These are phyloP conservation scores for Areca catechu DNA, from an alignment of 176 grass and related monocot species.

Conservation along the genomic window DNA sequence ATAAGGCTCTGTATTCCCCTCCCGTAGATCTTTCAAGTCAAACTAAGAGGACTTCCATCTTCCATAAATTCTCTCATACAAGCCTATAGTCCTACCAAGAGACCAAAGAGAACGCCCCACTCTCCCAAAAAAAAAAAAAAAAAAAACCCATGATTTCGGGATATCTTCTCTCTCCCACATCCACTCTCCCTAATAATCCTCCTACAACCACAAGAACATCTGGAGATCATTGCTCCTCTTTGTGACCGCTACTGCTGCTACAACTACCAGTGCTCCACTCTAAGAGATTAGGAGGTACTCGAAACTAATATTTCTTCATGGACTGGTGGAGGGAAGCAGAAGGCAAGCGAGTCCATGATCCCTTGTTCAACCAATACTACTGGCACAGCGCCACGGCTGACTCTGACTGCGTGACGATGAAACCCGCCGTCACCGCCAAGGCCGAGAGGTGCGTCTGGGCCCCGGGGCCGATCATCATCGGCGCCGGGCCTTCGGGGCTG, in stretches of 20 bases:
- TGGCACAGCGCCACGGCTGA: too few relatives aligned
- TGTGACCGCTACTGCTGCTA: too few relatives aligned
- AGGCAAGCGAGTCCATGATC: conserved; percentile 5
- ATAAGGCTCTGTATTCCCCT: too few relatives aligned
- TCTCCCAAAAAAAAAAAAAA: background rate
- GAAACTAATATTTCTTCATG: background rate
- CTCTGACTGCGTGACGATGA: too few relatives aligned
- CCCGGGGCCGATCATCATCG: conserved; percentile 6
- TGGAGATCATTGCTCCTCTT: too few relatives aligned
- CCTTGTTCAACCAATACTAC: background rate
- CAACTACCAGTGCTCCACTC: too few relatives aligned
- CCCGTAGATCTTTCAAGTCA: background rate
- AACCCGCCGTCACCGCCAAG: background rate
- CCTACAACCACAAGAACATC: too few relatives aligned
- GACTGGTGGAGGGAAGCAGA: background rate
- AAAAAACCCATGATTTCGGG: background rate
- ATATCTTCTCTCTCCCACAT: background rate
- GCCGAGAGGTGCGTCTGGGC: background rate
- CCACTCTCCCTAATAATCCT: background rate
- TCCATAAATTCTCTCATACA: background rate
- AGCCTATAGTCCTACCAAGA: background rate
- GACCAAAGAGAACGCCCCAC: background rate
- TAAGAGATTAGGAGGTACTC: too few relatives aligned
- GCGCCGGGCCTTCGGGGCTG: conserved; percentile 13
- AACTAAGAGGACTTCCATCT: background rate